Evolutionary conservation across 768 basidiomycete genomes (phyloP), one percentile per base, ranked within the genome.

Genomic region (Russula abietina): DNA sequence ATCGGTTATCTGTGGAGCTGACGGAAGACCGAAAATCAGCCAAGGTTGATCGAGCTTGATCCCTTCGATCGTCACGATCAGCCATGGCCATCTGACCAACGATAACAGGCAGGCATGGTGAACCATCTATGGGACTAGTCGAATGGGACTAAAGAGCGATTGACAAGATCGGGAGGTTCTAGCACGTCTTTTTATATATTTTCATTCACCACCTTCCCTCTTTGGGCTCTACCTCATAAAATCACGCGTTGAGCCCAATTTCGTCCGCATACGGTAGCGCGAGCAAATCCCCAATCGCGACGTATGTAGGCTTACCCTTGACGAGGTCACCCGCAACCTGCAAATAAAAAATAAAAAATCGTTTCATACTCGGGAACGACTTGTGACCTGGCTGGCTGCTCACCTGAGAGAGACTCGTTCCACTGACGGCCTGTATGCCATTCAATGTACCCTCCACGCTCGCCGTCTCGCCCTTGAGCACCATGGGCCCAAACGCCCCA

Each of bases 221-320:
- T 16, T 39, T n/a, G n/a, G n/a, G n/a, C n/a, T n/a, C n/a, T 16
- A 19, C 14, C 43, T 22, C n/a, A n/a, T 22, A n/a, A 45, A 22
- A 53, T 65, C 38, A 65, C 19, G 57, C 62, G 43, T 24, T 52
- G 66, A 93, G 81, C 53, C 91, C 91, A 62, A 93, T 75, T 73
- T 92, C 91, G 70, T 93, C 91, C 68, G 85, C 83, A 71, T 88
- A 88, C 16, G 97, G 96, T 53, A 98, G 80, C 33, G 81, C 71
- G 69, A 79, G 75, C 67, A 86, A 76, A 71, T 96, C 85, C 50
- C 95, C 97, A 54, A 98, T 80, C 12, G 86, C 88, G 45, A 98
- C 92, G 67, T 81, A 92, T 28, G 93, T 94, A 22, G 95, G 91
- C 76, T 92, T 90, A 68, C 79, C 74, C 72, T 85, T 82, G 71